phyloP scores from a whole-genome alignment of 164 flowering plant species.

The Tetracentron sinense region DNA sequence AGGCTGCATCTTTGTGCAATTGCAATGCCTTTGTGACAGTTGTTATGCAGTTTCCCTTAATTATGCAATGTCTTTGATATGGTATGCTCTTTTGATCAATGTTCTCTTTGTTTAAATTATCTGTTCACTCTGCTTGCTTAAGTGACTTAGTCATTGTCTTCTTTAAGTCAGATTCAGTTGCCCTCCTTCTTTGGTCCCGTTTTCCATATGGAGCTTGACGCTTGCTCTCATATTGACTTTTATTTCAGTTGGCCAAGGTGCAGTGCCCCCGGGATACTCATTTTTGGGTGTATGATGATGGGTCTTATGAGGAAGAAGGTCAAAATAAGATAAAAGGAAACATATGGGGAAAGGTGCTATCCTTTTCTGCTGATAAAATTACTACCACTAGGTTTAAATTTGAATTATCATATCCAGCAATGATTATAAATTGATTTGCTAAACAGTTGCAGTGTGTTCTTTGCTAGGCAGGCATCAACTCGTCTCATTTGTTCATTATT shows the following conservation, averaged over 20 bases:
- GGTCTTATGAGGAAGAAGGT: slow-evolving; percentile 44
- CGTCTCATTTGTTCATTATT: slow-evolving; percentile 35
- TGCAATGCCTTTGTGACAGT: too few relatives aligned
- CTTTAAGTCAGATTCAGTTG: background rate
- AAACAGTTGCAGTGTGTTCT: slow-evolving; percentile 18
- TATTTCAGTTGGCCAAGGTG: slow-evolving; percentile 36
- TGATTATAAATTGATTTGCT: slow-evolving; percentile 15
- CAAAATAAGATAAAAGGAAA: slow-evolving; percentile 42
- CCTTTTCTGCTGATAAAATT: slow-evolving; percentile 4
- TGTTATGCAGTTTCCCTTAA: background rate
- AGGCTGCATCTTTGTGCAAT: too few relatives aligned
- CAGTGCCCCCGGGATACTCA: slow-evolving; percentile 41
- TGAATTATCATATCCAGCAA: slow-evolving; percentile 1
- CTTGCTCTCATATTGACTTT: background rate
- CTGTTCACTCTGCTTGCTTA: background rate
- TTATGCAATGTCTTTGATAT: background rate
- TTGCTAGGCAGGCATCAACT: slow-evolving; percentile 37
- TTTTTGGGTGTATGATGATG: slow-evolving; percentile 48
- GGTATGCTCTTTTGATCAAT: background rate
- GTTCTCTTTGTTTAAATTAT: background rate
- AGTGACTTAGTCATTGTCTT: background rate
- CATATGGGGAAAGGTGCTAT: slow-evolving; percentile 39
- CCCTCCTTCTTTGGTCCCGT: background rate
- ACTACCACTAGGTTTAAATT: background rate
- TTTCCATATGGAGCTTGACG: background rate